Evolutionary conservation across 495 filamentous ascomycete species (phyloP).

Genomic region (Neurospora sp.): DNA sequence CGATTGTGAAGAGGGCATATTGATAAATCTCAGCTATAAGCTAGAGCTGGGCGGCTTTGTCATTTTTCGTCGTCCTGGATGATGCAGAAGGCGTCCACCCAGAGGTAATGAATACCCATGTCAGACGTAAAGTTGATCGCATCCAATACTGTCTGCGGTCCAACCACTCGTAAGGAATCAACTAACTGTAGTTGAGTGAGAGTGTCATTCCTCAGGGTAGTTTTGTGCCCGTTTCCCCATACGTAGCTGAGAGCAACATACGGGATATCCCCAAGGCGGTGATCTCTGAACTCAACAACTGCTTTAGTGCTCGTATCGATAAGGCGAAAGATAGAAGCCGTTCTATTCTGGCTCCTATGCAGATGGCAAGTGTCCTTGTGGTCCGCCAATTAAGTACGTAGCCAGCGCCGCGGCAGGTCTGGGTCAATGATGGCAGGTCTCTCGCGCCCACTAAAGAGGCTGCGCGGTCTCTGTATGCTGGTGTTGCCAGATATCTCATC

Average conservation of each 20-base stretch:
- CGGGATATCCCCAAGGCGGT: neutral
- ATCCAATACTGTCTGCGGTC: neutral
- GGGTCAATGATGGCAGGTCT: neutral
- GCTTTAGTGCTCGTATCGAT: neutral
- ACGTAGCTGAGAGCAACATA: neutral
- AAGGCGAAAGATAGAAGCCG: neutral
- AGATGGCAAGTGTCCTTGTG: neutral
- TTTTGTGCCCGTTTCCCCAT: neutral
- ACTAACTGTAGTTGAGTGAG: neutral
- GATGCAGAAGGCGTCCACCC: slow-evolving; percentile 19
- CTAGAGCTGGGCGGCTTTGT: slow-evolving; percentile 17
- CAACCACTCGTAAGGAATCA: neutral
- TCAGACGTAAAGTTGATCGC: neutral
- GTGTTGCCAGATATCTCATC: neutral
- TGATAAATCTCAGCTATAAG: slow-evolving; percentile 11
- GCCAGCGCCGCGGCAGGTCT: neutral
- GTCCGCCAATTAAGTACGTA: neutral
- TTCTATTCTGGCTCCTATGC: neutral
- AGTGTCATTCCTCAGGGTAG: neutral
- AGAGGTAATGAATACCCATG: slow-evolving; percentile 4
- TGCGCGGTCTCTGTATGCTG: neutral
- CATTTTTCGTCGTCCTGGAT: slow-evolving; percentile 18
- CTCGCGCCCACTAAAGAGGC: neutral
- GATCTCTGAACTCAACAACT: neutral
- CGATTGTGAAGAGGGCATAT: neutral